phyloP scores from a whole-genome alignment of 768 basidiomycete species.

The Trametopsis cervina region DNA sequence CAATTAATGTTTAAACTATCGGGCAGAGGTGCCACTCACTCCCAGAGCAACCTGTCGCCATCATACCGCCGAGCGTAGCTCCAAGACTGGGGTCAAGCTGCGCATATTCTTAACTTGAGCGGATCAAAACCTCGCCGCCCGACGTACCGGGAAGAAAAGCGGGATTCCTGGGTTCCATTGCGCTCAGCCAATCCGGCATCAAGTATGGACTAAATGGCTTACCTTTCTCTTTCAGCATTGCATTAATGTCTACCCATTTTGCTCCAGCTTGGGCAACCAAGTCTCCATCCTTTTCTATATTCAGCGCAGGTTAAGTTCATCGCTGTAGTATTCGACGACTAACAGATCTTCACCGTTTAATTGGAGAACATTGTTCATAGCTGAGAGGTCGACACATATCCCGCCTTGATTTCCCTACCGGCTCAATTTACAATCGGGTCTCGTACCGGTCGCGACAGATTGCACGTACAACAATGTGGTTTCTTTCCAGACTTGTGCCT shows the following conservation, averaged over 20 bases:
- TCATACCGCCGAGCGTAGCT: constrained; percentile 83
- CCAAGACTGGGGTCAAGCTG: constrained; percentile 74
- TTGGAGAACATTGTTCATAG: constrained; percentile 73
- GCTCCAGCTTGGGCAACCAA: constrained; percentile 69
- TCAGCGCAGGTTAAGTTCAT: background rate
- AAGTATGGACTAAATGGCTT: too few species aligned
- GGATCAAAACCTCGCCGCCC: too few species aligned
- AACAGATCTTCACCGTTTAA: constrained; percentile 51
- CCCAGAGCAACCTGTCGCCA: constrained; percentile 81
- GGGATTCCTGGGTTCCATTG: constrained; percentile 63
- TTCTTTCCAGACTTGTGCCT: constrained; percentile 78
- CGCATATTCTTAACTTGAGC: background rate
- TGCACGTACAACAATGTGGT: constrained; percentile 48
- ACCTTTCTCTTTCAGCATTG: constrained; percentile 57
- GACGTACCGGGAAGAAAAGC: constrained; percentile 73
- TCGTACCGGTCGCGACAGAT: background rate
- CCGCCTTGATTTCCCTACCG: constrained; percentile 34
- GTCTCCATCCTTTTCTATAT: constrained; percentile 60
- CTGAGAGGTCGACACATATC: constrained; percentile 73
- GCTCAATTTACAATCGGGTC: constrained; percentile 7
- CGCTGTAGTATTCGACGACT: background rate
- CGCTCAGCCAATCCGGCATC: too few species aligned
- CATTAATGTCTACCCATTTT: constrained; percentile 68
- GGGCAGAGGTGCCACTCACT: constrained; percentile 44
- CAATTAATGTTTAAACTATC: too few species aligned